Evolutionary conservation across 108 stramenopile genomes (phyloP).

Genomic region (Cyclostephanos tholiformis): DNA sequence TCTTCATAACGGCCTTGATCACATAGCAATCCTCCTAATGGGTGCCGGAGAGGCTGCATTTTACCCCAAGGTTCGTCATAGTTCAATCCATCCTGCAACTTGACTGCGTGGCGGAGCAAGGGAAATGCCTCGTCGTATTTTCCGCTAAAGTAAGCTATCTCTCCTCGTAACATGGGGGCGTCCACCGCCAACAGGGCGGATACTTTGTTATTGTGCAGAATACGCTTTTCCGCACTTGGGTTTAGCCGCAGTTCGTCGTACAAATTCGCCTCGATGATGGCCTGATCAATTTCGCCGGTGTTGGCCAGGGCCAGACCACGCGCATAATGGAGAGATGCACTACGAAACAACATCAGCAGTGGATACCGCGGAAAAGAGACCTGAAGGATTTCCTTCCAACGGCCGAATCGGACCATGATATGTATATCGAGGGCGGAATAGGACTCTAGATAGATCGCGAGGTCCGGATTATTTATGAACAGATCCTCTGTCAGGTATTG

Average conservation of each 20-base stretch:
- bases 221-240: conserved; percentile 64
- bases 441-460: conserved; percentile 78
- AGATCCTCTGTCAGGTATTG: conserved; percentile 61
- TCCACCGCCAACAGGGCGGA: conserved; percentile 71
- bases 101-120: conserved; percentile 68
- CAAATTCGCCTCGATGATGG: conserved; percentile 63
- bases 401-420: conserved; percentile 84
- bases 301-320: conserved; percentile 71
- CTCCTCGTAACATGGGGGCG: conserved; percentile 79
- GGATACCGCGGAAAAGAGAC: conserved; percentile 65
- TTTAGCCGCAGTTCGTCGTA: conserved; percentile 67
- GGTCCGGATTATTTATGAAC: conserved; percentile 70
- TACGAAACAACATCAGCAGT: conserved; percentile 75
- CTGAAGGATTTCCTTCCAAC: conserved; percentile 75
- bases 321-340: conserved; percentile 66
- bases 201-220: conserved; percentile 86
- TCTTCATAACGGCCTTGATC: conserved; percentile 73
- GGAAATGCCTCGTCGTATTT: conserved; percentile 74
- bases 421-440: conserved; percentile 85
- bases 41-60: conserved; percentile 89
- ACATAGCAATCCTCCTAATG: conserved; percentile 81
- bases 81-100: conserved; percentile 77
- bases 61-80: conserved; percentile 94
- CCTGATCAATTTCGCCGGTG: conserved; percentile 53
- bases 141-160: conserved; percentile 82